phyloP scores from a whole-genome alignment of 169 alveolate genomes.

The Eimeria tenella region DNA sequence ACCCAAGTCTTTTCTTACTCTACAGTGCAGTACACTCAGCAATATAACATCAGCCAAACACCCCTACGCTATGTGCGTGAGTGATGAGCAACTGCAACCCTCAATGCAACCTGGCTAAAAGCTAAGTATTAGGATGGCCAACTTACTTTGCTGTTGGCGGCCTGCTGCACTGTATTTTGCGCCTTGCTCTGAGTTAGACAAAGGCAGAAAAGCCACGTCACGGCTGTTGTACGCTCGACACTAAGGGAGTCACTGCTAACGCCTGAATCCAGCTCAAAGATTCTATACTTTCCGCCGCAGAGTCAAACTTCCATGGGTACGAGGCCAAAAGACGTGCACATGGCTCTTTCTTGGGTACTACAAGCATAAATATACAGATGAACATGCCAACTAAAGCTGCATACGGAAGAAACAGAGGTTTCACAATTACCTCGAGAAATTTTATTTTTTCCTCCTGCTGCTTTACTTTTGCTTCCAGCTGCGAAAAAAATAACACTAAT shows the following conservation, averaged over 20 bases:
- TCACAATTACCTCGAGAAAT: constrained; percentile 28
- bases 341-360: too few relatives aligned
- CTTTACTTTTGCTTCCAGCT: constrained; percentile 66
- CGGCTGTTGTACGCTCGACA: too few relatives aligned
- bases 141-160: constrained; percentile 21
- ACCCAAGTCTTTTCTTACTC: background rate
- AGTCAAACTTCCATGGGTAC: too few relatives aligned
- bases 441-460: constrained; percentile 60
- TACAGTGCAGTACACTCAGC: too few relatives aligned
- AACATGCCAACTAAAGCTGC: background rate
- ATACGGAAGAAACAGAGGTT: too few relatives aligned
- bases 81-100: background rate
- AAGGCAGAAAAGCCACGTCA: background rate
- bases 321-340: too few relatives aligned
- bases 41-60: too few relatives aligned
- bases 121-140: background rate
- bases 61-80: background rate
- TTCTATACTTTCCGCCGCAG: background rate
- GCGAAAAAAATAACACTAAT: background rate
- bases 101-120: background rate
- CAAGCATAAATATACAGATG: background rate
- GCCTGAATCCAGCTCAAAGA: background rate
- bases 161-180: background rate
- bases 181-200: constrained; percentile 32
- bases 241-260: background rate